Evolutionary conservation across 2,329 filamentous ascomycete genomes (phyloP).

Genomic region (Aspergillus sp.): DNA sequence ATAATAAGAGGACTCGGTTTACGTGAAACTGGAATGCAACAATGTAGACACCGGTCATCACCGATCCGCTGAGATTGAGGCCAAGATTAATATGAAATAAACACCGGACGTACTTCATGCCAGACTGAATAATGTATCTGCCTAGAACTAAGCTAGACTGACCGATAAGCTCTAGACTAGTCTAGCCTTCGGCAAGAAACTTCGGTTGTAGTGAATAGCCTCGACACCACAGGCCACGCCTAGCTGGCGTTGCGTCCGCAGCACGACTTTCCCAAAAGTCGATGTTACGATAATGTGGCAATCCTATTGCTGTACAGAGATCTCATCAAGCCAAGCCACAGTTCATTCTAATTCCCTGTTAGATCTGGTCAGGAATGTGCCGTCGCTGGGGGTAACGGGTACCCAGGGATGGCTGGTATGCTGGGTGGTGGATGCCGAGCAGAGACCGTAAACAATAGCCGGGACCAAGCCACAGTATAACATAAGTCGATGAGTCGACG

Average conservation of each 20-base stretch:
- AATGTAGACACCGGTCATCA: neutral
- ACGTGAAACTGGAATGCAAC: no score
- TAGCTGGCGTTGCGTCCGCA: neutral
- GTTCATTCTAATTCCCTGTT: neutral
- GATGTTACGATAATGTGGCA: neutral
- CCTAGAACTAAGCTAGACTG: neutral
- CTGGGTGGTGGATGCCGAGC: neutral
- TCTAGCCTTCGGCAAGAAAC: neutral
- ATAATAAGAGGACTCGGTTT: neutral
- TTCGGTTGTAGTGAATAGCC: neutral
- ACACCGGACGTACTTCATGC: neutral
- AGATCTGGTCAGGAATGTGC: neutral
- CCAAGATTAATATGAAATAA: neutral
- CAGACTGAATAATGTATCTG: neutral
- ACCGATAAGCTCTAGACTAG: neutral
- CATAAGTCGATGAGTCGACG: neutral
- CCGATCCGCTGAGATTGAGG: neutral
- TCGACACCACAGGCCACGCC: neutral
- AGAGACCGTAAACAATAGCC: neutral
- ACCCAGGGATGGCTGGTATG: slow-evolving; percentile 2
- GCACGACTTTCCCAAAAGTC: neutral
- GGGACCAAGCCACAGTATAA: neutral
- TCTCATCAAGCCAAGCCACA: neutral
- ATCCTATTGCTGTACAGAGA: neutral
- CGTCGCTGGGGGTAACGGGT: neutral